Evolutionary conservation across 345 rosid genomes (phyloP).

Genomic region (Cochlearia excelsa): DNA sequence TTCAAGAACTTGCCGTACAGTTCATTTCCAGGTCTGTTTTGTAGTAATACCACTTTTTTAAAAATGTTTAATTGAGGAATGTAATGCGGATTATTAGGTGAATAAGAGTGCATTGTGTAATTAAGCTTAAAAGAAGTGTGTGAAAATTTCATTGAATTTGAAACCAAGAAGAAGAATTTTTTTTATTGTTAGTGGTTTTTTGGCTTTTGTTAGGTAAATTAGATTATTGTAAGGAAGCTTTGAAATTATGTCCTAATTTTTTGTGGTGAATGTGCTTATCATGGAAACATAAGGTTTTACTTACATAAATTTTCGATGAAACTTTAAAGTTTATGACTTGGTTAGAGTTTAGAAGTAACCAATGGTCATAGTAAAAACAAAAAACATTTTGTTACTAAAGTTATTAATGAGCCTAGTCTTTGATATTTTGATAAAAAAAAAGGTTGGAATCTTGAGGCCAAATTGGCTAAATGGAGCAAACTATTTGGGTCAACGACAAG

Average conservation of each 20-base stretch:
- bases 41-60: background rate
- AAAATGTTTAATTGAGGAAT: no score
- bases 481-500: constrained; percentile 51
- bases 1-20: constrained; percentile 39
- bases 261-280: background rate
- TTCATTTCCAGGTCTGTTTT: constrained; percentile 39
- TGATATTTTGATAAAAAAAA: background rate
- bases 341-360: background rate
- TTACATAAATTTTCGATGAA: background rate
- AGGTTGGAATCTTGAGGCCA: constrained; percentile 65
- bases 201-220: no score
- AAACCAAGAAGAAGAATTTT: no score
- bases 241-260: no score
- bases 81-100: no score
- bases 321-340: background rate
- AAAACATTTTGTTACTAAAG: background rate
- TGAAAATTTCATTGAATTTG: no score
- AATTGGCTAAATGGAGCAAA: constrained; percentile 63
- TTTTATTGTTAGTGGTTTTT: no score
- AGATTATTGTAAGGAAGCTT: no score
- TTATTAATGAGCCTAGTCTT: constrained; percentile 11
- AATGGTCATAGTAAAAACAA: background rate
- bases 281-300: background rate
- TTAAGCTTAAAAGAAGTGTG: no score
- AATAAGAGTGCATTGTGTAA: no score